Conservation (phyloP, 2,329 filamentous ascomycete genomes). For the Microdochium nivale region DNA sequence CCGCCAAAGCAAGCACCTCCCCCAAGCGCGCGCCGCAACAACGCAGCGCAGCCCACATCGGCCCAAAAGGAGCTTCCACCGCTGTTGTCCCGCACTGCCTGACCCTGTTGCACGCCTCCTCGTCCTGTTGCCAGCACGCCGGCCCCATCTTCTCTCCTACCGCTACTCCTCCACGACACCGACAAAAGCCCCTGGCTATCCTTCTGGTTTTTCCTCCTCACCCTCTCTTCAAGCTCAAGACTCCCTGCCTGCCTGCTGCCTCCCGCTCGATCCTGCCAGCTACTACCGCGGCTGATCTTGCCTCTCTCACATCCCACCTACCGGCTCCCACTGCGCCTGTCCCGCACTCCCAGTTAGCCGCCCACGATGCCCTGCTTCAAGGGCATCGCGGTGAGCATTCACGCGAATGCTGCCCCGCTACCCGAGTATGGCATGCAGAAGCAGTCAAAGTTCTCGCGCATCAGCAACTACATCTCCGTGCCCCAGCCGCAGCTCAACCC, state of each 20-base stretch:
- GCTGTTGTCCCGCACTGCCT: neutral
- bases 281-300: neutral
- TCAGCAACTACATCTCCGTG: slow-evolving; percentile 95
- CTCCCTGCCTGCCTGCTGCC: neutral
- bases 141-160: neutral
- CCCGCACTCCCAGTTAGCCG: neutral
- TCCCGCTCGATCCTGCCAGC: neutral
- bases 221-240: neutral
- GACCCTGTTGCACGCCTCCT: neutral
- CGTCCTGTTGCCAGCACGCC: neutral
- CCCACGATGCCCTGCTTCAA: slow-evolving; percentile 87
- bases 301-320: neutral
- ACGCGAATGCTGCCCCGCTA: slow-evolving; percentile 71
- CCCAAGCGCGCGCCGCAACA: neutral
- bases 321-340: neutral
- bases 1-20: neutral
- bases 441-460: slow-evolving; percentile 81
- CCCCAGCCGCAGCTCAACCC: slow-evolving; percentile 74
- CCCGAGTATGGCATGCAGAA: slow-evolving; percentile 92
- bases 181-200: neutral
- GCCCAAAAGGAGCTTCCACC: neutral
- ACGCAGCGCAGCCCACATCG: neutral
- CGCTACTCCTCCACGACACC: slow-evolving; percentile 1
- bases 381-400: slow-evolving; percentile 96
- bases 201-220: neutral